These are phyloP conservation scores for Eleusine indica DNA, from an alignment of 176 grass and related monocot genomes.

Conservation along the genomic window DNA sequence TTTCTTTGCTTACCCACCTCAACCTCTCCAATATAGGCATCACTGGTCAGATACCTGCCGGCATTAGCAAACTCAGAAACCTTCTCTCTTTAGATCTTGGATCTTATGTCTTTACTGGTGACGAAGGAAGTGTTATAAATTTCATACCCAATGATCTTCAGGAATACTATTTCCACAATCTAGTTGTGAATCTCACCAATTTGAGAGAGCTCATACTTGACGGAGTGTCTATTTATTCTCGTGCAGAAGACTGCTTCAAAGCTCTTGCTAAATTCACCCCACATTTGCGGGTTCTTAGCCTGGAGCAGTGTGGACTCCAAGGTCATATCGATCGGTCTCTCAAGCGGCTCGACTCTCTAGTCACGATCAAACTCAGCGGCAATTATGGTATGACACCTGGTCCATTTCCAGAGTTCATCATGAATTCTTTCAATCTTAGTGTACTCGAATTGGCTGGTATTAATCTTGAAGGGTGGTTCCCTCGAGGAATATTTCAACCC, in stretches of 20 bases:
- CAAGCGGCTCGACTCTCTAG: not conserved
- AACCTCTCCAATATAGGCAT: constrained; percentile 46
- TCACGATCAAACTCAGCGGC: not conserved
- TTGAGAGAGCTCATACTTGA: constrained; percentile 39
- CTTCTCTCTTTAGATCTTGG: constrained; percentile 48
- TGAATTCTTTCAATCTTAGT: constrained; percentile 18
- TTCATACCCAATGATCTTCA: not conserved
- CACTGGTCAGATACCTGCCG: constrained; percentile 37
- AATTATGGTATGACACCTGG: not conserved
- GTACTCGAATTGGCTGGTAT: constrained; percentile 13
- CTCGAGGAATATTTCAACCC: constrained; percentile 10
- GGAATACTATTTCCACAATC: not conserved
- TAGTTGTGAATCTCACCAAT: constrained; percentile 36
- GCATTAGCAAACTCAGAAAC: constrained; percentile 51
- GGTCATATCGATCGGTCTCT: constrained; percentile 25
- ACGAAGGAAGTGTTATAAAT: not conserved
- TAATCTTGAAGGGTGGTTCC: constrained; percentile 37
- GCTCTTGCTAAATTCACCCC: constrained; percentile 21
- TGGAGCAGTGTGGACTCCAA: not conserved
- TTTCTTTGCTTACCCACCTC: constrained; percentile 41
- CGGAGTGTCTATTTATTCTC: not conserved
- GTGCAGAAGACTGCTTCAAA: constrained; percentile 16
- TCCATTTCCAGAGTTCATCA: constrained; percentile 27
- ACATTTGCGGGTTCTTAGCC: constrained; percentile 35
- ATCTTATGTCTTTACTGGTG: not conserved